Conservation (phyloP, 805 yeast species). For the Candida hungchunana region DNA sequence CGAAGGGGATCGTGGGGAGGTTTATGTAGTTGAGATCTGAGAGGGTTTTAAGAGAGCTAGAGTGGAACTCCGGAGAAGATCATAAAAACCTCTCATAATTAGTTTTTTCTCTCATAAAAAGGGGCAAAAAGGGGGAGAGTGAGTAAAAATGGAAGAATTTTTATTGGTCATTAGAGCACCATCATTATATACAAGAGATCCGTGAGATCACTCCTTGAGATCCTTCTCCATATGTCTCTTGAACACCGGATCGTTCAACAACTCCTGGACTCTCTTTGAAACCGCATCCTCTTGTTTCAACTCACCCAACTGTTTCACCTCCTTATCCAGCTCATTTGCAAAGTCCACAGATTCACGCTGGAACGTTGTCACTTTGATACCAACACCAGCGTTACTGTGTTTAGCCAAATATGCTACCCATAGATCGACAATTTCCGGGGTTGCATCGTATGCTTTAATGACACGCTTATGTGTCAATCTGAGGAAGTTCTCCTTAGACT, state of each 20-base stretch:
- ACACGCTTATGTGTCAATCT: conserved; percentile 77
- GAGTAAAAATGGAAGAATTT: no score
- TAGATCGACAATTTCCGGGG: conserved; percentile 77
- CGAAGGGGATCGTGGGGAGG: no score
- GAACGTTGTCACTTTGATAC: conserved; percentile 69
- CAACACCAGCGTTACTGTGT: conserved; percentile 76
- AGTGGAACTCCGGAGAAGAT: no score
- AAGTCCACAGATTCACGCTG: conserved; percentile 47
- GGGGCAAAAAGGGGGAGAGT: no score
- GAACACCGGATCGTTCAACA: conserved; percentile 69
- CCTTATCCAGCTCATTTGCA: conserved; percentile 34
- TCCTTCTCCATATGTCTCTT: conserved; percentile 43
- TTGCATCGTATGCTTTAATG: conserved; percentile 77
- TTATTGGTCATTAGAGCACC: no score
- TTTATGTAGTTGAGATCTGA: no score
- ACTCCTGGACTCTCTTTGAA: conserved; percentile 56
- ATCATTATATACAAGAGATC: no score
- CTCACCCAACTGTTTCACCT: conserved; percentile 10
- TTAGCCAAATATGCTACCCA: conserved; percentile 76
- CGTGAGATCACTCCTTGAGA: no score
- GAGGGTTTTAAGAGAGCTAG: no score
- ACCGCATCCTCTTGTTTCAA: conserved; percentile 16
- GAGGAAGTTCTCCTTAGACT: conserved; percentile 90
- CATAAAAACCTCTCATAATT: no score
- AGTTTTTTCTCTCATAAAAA: no score